Evolutionary conservation across 2,329 filamentous ascomycete genomes (phyloP), one percentile per base, ranked within the genome.

Genomic region (Aspergillus pseudonomiae): DNA sequence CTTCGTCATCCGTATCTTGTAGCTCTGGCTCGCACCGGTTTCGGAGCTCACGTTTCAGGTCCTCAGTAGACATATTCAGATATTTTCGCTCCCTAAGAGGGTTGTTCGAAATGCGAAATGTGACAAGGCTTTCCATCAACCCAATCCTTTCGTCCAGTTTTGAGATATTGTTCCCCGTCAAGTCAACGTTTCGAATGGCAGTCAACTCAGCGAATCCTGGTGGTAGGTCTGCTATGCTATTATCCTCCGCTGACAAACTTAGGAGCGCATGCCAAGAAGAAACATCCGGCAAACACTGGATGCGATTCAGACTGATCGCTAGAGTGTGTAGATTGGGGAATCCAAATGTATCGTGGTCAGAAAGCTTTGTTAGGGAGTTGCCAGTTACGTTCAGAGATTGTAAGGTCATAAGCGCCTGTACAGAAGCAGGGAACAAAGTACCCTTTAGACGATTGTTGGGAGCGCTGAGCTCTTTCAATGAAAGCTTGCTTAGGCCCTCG

Each of bases 1-100:
- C 69, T 28, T 68, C 79, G 34, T 80, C 79, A 60, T 76, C 73
- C 11, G 75, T 76, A 41, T 76, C 72, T 63, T 63, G 75, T 60
- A 67, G 77, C 70, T 63, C 85, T 74, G 24, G 91, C 86, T 74
- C 88, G 86, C 65, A 80, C 30, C 92, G 86, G 41, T 84, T 84
- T 24, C 86, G 85, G 50, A 97, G 80, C 50, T 89, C 87, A 48
- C 86, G 85, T 77, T 96, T 97, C 65, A 98, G 81, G 60, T 95
- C 91, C 16, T 93, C 91, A 0, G 91, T 93, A 26, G 86, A 85
- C 80, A 96, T 91, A 0, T 87, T 90, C 16, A 94, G 82, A 69
- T 95, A 93, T 74, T 93, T 97, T 74, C 91, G 93, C 74, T 97
- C 93, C 16, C 91, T 86, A 16, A 99, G 81, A 0, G 95, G 95